Evolutionary conservation across 139 green algal species (phyloP).

Genomic region (Chlorella sp.): DNA sequence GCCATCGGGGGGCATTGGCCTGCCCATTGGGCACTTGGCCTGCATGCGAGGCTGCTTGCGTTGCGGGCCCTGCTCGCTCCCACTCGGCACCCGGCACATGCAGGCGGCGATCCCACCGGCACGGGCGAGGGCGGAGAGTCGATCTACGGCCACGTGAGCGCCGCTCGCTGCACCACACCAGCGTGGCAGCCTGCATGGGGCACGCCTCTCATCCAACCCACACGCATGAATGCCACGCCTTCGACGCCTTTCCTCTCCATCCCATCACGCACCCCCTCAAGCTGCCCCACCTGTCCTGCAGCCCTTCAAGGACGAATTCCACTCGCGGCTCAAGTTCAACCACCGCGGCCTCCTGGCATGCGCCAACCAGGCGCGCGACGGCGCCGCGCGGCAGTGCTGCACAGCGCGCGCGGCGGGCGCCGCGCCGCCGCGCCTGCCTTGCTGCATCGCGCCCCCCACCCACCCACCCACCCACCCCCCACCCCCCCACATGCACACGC

Average conservation of each 20-base stretch:
- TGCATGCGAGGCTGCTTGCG: no score
- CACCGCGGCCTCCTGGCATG: slow-evolving; percentile 92
- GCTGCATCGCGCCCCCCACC: neutral
- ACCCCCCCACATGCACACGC: neutral
- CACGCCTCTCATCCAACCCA: no score
- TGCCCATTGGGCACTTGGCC: no score
- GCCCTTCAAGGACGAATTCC: slow-evolving; percentile 90
- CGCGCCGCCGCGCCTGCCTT: neutral
- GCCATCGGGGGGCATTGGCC: no score
- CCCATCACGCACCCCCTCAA: slow-evolving; percentile 76
- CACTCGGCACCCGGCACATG: neutral
- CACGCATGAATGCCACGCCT: no score
- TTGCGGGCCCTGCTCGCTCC: neutral
- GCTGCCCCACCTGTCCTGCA: no score
- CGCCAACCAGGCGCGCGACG: slow-evolving; percentile 67
- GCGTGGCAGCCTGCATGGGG: no score
- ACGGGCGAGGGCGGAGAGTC: slow-evolving; percentile 64
- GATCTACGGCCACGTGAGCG: slow-evolving; percentile 50
- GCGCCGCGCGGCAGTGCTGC: neutral
- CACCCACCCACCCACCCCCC: neutral
- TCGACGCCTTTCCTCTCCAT: no score
- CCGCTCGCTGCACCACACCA: no score
- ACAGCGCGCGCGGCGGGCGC: no score
- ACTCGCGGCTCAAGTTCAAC: slow-evolving; percentile 89
- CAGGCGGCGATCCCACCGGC: slow-evolving; percentile 77